phyloP scores from a whole-genome alignment of 176 grass and related monocot genomes.

The Thinopyrum elongatum region DNA sequence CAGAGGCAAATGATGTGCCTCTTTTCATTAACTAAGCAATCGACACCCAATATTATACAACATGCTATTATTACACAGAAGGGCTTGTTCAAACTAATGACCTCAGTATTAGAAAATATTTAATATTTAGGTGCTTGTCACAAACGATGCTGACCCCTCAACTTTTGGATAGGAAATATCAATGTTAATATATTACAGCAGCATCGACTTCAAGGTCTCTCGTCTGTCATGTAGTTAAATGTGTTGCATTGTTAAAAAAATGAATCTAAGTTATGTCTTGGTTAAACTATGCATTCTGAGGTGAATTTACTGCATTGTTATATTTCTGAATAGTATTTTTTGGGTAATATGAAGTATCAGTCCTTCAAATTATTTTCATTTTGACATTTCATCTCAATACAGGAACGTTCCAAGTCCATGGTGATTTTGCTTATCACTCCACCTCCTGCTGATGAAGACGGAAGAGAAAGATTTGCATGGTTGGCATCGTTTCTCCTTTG shows the following conservation, averaged over 20 bases:
- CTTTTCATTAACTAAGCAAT: too few species aligned
- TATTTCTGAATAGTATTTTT: not conserved
- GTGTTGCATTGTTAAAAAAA: not conserved
- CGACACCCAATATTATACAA: too few species aligned
- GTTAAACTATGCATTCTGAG: not conserved
- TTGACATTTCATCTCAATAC: slow-evolving; percentile 1
- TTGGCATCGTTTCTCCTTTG: slow-evolving; percentile 35
- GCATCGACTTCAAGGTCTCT: too few species aligned
- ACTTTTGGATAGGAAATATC: too few species aligned
- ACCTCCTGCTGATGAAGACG: slow-evolving; percentile 78
- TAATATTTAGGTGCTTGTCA: too few species aligned
- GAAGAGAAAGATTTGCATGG: slow-evolving; percentile 70
- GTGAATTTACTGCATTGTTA: not conserved
- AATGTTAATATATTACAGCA: too few species aligned
- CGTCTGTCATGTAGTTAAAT: not conserved
- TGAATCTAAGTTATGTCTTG: not conserved
- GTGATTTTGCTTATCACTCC: slow-evolving; percentile 74
- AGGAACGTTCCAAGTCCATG: slow-evolving; percentile 59
- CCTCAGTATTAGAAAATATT: too few species aligned
- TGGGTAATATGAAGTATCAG: not conserved
- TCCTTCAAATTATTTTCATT: not conserved
- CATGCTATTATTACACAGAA: too few species aligned
- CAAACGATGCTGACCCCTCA: too few species aligned
- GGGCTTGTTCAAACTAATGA: too few species aligned
- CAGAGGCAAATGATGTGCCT: too few species aligned